Evolutionary conservation across 2,329 filamentous ascomycete genomes (phyloP), one percentile per base, ranked within the genome.

Genomic region (Septoria linicola): DNA sequence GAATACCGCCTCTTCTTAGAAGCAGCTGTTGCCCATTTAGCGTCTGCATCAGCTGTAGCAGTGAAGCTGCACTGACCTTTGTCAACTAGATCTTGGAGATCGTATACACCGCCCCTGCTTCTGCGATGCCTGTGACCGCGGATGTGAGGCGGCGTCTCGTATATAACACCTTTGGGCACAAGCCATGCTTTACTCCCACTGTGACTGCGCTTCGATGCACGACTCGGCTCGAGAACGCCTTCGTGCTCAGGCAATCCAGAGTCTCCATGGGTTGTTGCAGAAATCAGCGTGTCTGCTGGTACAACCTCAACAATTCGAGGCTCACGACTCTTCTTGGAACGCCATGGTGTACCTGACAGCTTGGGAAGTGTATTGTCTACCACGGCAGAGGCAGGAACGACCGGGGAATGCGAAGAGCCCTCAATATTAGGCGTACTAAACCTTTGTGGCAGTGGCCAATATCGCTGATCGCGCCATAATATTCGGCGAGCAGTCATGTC

Each of bases 371-470:
- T 39, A 34, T 27, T 25, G 11, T 20, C 20, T 3, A 23, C 30
- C 10, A 39, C 44, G n/a, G 40, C 11, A 27, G 16, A 31, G 4
- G 14, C 34, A 23, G 45, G 37, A 5, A 21, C 21, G 13, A 8
- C 42, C 14, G n/a, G 23, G 39, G 35, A 47, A 4, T 23, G 35
- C 16, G 44, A 34, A 13, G 44, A 34, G n/a, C 44, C 32, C 13
- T 40, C 40, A 3, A 54, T 30, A n/a, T 36, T 46, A 3, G 51
- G 45, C 31, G 34, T 23, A 8, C 30, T 30, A 27, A 54, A 49
- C 23, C 49, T 54, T 10, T 37, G 51, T 21, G 51, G 51, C 31
- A 49, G 49, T 6, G 51, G 50, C 51, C 51, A 54, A 45, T 46
- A 54, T 35, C 51, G 14, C 31, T 49, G 45, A 20, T 54, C 46